These are phyloP conservation scores for Amaranthus tricolor DNA, from an alignment of 179 eudicot species.

Conservation along the genomic window DNA sequence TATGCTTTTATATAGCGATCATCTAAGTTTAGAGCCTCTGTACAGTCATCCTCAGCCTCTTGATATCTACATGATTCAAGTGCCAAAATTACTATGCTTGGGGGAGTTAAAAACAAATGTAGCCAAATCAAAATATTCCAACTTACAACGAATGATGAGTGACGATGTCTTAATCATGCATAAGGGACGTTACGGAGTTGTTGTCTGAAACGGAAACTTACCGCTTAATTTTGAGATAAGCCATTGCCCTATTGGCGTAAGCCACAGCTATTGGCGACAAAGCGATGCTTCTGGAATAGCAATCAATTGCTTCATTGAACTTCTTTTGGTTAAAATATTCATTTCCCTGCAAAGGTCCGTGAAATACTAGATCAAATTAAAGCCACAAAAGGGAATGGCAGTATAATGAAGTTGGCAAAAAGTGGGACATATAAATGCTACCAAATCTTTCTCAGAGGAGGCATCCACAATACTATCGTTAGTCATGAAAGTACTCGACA, in stretches of 20 bases:
- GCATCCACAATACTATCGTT: slow-evolving; percentile 70
- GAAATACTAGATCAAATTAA: not conserved
- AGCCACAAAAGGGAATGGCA: not conserved
- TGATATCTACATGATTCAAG: slow-evolving; percentile 44
- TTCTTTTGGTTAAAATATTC: slow-evolving; percentile 90
- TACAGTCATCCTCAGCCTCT: slow-evolving; percentile 95
- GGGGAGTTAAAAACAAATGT: not conserved
- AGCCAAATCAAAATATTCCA: not conserved
- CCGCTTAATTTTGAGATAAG: slow-evolving; percentile 86
- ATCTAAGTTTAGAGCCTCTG: slow-evolving; percentile 94
- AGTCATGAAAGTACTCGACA: slow-evolving; percentile 44
- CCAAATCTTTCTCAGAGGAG: slow-evolving; percentile 92
- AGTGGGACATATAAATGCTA: slow-evolving; percentile 19
- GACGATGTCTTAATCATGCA: not conserved
- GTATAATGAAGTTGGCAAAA: not conserved
- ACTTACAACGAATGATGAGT: not conserved
- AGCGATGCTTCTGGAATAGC: slow-evolving; percentile 94
- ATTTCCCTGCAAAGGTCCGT: slow-evolving; percentile 60
- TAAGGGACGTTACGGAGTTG: not conserved
- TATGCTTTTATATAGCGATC: slow-evolving; percentile 96
- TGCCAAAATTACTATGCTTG: not conserved
- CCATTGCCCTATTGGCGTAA: slow-evolving; percentile 98
- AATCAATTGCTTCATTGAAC: slow-evolving; percentile 87
- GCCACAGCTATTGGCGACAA: slow-evolving; percentile 93
- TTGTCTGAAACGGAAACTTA: slow-evolving; percentile 19